These are phyloP conservation scores for Linaria vulgaris DNA, from an alignment of 257 asterid genomes.

Conservation along the genomic window DNA sequence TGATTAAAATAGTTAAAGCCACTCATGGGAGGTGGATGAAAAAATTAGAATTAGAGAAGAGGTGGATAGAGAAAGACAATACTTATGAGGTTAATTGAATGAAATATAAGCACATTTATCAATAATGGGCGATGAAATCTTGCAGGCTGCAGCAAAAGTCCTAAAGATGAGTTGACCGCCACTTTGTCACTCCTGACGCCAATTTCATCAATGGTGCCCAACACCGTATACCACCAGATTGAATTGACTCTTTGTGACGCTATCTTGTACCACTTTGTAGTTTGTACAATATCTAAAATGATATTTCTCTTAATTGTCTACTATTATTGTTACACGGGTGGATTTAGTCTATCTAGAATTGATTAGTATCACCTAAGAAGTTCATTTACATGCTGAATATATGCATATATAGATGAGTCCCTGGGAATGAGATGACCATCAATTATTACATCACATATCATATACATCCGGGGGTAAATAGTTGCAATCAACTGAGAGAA, in stretches of 20 bases:
- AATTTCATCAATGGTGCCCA: conserved; percentile 75
- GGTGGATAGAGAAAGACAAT: too few species aligned
- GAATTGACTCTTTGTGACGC: conserved; percentile 65
- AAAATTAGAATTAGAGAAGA: too few species aligned
- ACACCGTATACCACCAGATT: conserved; percentile 81
- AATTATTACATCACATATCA: not conserved
- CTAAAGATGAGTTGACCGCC: too few species aligned
- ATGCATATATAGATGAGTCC: not conserved
- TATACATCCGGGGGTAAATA: not conserved
- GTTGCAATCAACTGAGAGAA: not conserved
- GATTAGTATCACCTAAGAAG: conserved; percentile 5
- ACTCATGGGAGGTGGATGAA: too few species aligned
- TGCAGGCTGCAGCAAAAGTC: too few species aligned
- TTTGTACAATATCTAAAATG: conserved; percentile 78
- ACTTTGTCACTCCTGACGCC: conserved; percentile 71
- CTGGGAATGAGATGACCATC: not conserved
- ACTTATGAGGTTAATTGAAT: too few species aligned
- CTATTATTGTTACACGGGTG: conserved; percentile 6
- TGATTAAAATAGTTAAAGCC: too few species aligned
- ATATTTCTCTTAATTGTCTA: conserved; percentile 2
- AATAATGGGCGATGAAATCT: too few species aligned
- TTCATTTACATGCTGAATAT: conserved; percentile 1
- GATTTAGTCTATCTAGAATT: conserved; percentile 1
- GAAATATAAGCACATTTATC: too few species aligned
- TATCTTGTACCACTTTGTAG: conserved; percentile 91